These are phyloP conservation scores for Parastagonospora nodorum DNA, from an alignment of 2,329 filamentous ascomycete species.

Conservation along the genomic window DNA sequence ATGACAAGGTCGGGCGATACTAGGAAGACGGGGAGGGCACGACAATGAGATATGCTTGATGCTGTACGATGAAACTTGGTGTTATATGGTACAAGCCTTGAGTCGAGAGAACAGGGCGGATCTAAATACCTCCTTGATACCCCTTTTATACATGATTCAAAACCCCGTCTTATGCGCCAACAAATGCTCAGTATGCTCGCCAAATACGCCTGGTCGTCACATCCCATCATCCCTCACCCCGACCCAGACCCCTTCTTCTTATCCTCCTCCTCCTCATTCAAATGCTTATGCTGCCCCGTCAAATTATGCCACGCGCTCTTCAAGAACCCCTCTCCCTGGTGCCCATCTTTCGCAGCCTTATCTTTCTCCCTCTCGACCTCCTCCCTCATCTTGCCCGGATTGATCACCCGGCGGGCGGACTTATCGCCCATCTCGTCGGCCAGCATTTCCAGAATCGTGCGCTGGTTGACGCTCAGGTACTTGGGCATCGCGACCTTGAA, in stretches of 20 bases:
- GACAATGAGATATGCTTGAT: too few relatives aligned
- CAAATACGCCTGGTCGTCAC: conserved; percentile 20
- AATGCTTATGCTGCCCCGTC: conserved; percentile 68
- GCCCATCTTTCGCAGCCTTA: conserved; percentile 38
- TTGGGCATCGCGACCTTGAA: conserved; percentile 97
- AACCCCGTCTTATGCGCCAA: conserved; percentile 21
- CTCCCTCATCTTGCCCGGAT: conserved; percentile 61
- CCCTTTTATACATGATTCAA: conserved; percentile 24
- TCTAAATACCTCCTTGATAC: conserved; percentile 13
- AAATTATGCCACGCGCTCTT: conserved; percentile 93
- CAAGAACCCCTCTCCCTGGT: conserved; percentile 86
- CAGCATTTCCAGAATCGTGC: conserved; percentile 91
- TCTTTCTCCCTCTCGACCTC: conserved; percentile 21
- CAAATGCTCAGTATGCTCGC: conserved; percentile 33
- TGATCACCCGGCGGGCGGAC: conserved; percentile 91
- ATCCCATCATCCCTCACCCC: conserved; percentile 15
- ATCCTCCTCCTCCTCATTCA: conserved; percentile 24
- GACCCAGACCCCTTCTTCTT: conserved; percentile 44
- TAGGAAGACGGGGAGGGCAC: not conserved
- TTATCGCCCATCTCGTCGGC: conserved; percentile 96
- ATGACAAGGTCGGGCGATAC: not conserved
- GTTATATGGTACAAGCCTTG: conserved; percentile 31
- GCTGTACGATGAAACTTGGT: not conserved
- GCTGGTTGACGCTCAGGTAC: conserved; percentile 87
- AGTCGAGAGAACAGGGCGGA: conserved; percentile 36